phyloP scores from a whole-genome alignment of 805 yeast species.

The Candida multigemmis region DNA sequence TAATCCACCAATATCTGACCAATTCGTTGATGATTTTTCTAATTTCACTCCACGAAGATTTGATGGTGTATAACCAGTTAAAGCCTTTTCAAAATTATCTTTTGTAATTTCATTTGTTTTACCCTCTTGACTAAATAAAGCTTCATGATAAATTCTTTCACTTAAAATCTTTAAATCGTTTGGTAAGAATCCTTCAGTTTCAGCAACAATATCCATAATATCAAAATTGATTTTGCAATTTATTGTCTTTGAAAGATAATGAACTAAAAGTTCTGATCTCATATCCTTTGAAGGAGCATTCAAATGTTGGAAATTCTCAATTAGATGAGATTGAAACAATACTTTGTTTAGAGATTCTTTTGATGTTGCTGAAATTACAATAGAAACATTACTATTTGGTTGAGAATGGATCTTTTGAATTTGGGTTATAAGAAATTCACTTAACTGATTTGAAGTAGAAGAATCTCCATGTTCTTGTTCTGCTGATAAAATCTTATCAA shows the following conservation, averaged over 20 bases:
- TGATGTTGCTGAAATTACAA: conserved; percentile 56
- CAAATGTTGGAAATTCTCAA: conserved; percentile 54
- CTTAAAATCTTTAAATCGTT: conserved; percentile 65
- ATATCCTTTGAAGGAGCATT: conserved; percentile 62
- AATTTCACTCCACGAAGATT: conserved; percentile 80
- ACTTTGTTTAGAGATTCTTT: conserved; percentile 56
- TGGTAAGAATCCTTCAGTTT: conserved; percentile 87
- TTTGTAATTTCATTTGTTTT: conserved; percentile 10
- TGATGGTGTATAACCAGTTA: conserved; percentile 69
- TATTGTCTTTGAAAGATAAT: conserved; percentile 21
- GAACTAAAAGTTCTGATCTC: conserved; percentile 39
- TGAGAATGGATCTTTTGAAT: conserved; percentile 36
- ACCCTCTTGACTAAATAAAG: conserved; percentile 13
- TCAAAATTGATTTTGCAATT: conserved; percentile 29
- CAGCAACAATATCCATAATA: conserved; percentile 40
- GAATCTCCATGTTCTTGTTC: conserved; percentile 56
- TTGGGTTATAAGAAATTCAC: conserved; percentile 45
- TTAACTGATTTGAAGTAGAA: conserved; percentile 50
- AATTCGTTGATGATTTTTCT: conserved; percentile 63
- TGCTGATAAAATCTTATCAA: conserved; percentile 64
- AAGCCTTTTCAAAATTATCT: conserved; percentile 43
- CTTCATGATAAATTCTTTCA: conserved; percentile 60
- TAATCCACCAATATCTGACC: conserved; percentile 91
- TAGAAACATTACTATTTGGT: conserved; percentile 37
- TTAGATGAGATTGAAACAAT: conserved; percentile 58